These are phyloP conservation scores for Stagonosporopsis rhizophila DNA, from an alignment of 2,329 filamentous ascomycete genomes.

Conservation along the genomic window DNA sequence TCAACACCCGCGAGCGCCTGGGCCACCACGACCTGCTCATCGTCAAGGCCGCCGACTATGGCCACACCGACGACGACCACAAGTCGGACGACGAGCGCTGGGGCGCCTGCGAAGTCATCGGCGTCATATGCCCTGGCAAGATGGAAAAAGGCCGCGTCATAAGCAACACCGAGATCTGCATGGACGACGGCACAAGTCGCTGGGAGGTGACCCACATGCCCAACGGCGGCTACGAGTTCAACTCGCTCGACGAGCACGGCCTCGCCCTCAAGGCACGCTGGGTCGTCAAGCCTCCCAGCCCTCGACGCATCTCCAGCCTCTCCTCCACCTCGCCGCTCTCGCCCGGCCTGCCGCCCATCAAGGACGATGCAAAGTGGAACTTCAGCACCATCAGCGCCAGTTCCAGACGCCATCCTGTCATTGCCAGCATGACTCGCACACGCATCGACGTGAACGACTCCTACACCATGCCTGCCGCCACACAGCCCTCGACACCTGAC, in stretches of 20 bases:
- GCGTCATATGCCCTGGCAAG: conserved; percentile 68
- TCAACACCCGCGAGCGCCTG: conserved; percentile 68
- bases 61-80: conserved; percentile 51
- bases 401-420: conserved; percentile 74
- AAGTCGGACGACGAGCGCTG: conserved; percentile 58
- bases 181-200: conserved; percentile 56
- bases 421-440: conserved; percentile 70
- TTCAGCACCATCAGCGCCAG: conserved; percentile 78
- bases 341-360: conserved; percentile 15
- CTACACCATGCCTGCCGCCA: conserved; percentile 60
- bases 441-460: conserved; percentile 73
- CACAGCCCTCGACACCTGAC: conserved; percentile 42
- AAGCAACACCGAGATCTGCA: conserved; percentile 72
- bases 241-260: conserved; percentile 65
- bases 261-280: conserved; percentile 69
- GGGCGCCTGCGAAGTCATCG: conserved; percentile 65
- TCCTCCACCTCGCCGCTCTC: conserved; percentile 31
- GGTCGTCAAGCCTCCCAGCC: conserved; percentile 61
- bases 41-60: conserved; percentile 73
- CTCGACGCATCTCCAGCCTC: conserved; percentile 35
- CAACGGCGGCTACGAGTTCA: conserved; percentile 64
- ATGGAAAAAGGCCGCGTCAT: conserved; percentile 63
- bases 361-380: conserved; percentile 66
- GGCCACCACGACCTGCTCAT: conserved; percentile 74
- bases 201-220: conserved; percentile 54